Evolutionary conservation across 1,284 basidiomycete species (phyloP).

Genomic region (Rhodotorula sp.): DNA sequence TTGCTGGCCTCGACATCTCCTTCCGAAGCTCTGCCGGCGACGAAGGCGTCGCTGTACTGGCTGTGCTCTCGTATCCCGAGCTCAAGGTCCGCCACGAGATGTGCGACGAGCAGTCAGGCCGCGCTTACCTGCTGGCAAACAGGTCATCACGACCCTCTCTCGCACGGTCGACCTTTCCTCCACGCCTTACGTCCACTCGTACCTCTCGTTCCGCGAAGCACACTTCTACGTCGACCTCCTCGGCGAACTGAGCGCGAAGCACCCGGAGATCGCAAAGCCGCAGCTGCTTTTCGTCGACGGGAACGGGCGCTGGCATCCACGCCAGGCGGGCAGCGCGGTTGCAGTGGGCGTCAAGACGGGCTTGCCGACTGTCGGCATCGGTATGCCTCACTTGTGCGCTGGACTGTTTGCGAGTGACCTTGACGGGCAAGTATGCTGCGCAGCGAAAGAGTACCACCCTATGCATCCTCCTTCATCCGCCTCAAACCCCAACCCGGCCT

Average conservation of each 20-base stretch:
- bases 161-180: conserved; percentile 35
- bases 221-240: conserved; percentile 43
- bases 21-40: conserved; percentile 35
- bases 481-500: neutral
- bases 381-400: neutral
- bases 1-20: conserved; percentile 49
- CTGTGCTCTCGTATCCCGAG: conserved; percentile 45
- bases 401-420: neutral
- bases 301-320: conserved; percentile 48
- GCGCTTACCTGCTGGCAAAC: neutral
- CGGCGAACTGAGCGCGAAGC: conserved; percentile 20
- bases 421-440: neutral
- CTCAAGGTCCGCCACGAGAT: conserved; percentile 40
- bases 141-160: conserved; percentile 42
- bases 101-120: too few species aligned
- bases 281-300: conserved; percentile 49
- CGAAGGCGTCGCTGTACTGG: conserved; percentile 46
- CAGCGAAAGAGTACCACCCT: conserved; percentile 48
- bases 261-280: conserved; percentile 25
- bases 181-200: conserved; percentile 49
- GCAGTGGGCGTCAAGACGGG: conserved; percentile 45
- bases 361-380: conserved; percentile 45
- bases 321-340: conserved; percentile 47
- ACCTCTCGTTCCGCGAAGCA: conserved; percentile 48
- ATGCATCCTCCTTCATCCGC: conserved; percentile 11